A percentile compares a stretch with the other conserved stretches of the same genome.
Evolutionary conservation across 208 protist genomes (phyloP).

Genomic region (Acanthamoeba triangularis): DNA sequence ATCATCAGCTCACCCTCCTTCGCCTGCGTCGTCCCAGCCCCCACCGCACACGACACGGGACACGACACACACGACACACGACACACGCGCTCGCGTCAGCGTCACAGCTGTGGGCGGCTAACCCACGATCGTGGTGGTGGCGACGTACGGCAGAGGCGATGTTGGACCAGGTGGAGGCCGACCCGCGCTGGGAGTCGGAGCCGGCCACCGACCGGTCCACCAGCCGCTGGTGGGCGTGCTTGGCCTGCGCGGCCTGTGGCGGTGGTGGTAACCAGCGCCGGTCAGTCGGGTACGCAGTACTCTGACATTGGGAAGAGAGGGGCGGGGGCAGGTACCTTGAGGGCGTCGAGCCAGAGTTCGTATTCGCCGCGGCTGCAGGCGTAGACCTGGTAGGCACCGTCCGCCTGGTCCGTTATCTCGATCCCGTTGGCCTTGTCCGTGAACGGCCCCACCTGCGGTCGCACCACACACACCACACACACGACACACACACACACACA

Average conservation of each 20-base stretch:
- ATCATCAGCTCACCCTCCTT: conserved; percentile 33
- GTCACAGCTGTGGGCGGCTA: too few species aligned
- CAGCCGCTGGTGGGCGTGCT: background rate
- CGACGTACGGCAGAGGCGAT: conserved; percentile 1
- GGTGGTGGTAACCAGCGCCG: background rate
- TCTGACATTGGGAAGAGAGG: background rate
- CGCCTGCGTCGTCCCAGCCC: background rate
- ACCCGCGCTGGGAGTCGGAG: background rate
- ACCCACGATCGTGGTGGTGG: too few species aligned
- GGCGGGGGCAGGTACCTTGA: background rate
- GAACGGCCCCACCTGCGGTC: background rate
- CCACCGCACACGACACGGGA: background rate
- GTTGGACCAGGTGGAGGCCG: background rate
- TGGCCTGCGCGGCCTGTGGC: background rate
- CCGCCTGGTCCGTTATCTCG: background rate
- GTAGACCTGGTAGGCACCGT: background rate
- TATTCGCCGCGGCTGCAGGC: background rate
- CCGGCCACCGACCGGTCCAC: background rate
- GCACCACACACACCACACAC: background rate
- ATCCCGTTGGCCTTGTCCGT: background rate
- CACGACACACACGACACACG: background rate
- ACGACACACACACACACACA: background rate
- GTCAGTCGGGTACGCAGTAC: background rate
- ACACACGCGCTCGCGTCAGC: background rate
- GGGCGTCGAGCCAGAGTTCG: conserved; percentile 40